Evolutionary conservation across 306 rosid species (phyloP), one percentile per base, ranked within the genome.

Genomic region (Echinosophora koreensis): DNA sequence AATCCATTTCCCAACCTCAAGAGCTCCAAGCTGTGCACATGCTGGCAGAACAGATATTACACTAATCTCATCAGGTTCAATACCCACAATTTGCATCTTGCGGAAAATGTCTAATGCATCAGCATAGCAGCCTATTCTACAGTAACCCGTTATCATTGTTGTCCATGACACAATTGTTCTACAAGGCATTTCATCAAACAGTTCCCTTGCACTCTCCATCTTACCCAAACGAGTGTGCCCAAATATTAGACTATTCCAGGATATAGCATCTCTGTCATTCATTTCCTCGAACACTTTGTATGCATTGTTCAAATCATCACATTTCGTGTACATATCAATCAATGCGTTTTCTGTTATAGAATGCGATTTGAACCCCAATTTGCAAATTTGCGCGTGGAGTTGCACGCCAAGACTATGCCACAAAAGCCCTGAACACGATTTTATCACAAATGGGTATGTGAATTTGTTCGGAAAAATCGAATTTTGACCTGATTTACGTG

Each of bases 91-190:
- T 79, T 92, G 90, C 98, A 94, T 92, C 86, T 37, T 55, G 54
- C 84, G 81, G 65, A 92, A 94, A 77, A 89, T 68, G 51, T 76
- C 88, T 76, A 92, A 72, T 3, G 98, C 98, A 12, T 89, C 90
- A 5, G 12, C 66, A 16, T 86, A 82, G 32, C 88, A 83, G 15
- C 93, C 96, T 1, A 77, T 77, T 83, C 86, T 65, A 0, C 82
- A 76, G 67, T 89, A 90, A 81, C 98, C 97, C 0, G 92, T 85
- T 68, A 92, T 82, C 91, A 89, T 89, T 0, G 86, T 77, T 1
- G 97, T 94, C 97, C 97, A 94, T 56, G 97, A 89, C 57, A 94
- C 93, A 16, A 88, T 87, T 74, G 86, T 89, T 86, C 85, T 92
- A 56, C 78, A 17, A 69, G 93, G 92, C 88, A 90, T 92, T 66